Evolutionary conservation across 148 eudicot genomes (phyloP).

Genomic region (Talinum fruticosum): DNA sequence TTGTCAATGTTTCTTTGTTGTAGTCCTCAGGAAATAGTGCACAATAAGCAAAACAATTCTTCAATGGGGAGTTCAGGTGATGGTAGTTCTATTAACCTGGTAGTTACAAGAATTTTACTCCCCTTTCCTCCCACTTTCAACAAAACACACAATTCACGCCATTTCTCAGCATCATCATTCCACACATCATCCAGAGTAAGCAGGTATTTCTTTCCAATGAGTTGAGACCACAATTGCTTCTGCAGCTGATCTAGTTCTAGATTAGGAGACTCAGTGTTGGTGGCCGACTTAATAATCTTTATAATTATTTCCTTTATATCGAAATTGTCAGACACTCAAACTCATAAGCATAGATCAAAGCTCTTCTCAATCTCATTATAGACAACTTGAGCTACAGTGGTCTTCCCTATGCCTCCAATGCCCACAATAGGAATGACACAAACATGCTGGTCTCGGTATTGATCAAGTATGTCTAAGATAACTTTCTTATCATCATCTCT

Average conservation of each 20-base stretch:
- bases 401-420: conserved; percentile 31
- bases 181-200: conserved; percentile 20
- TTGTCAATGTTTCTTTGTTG: too few species aligned
- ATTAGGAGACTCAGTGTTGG: background rate
- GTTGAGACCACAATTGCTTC: background rate
- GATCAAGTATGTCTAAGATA: conserved; percentile 7
- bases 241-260: conserved; percentile 17
- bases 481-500: conserved; percentile 19
- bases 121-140: conserved; percentile 16
- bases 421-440: conserved; percentile 26
- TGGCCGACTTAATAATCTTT: conserved; percentile 8
- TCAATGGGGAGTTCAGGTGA: conserved; percentile 15
- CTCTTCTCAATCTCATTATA: conserved; percentile 23
- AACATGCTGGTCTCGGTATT: background rate
- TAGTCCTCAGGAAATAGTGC: too few species aligned
- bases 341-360: conserved; percentile 30
- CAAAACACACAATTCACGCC: background rate
- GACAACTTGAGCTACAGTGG: conserved; percentile 26
- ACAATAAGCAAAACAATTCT: conserved; percentile 26
- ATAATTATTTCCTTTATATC: background rate
- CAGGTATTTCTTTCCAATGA: conserved; percentile 8
- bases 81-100: conserved; percentile 20
- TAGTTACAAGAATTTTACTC: conserved; percentile 25
- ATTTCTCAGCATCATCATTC: conserved; percentile 16
- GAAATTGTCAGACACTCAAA: conserved; percentile 18